Evolutionary conservation across 2,329 filamentous ascomycete genomes (phyloP).

Genomic region (Pezicula carpinea): DNA sequence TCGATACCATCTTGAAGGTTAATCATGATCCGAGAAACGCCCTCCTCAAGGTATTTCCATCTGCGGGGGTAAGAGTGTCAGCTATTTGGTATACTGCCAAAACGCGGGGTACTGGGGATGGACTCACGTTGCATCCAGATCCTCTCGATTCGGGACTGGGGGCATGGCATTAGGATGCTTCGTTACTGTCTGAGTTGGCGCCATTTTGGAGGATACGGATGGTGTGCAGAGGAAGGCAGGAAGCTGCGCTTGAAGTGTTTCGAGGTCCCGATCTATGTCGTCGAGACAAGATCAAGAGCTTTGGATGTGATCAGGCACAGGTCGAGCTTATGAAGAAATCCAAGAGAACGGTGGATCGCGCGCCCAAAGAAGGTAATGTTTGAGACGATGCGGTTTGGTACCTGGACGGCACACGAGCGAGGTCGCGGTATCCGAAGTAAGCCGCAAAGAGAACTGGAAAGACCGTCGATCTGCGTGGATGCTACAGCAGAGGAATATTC

Average conservation of each 20-base stretch:
- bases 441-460: background rate
- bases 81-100: background rate
- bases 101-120: background rate
- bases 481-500: background rate
- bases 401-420: constrained; percentile 1
- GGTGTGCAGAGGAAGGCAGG: background rate
- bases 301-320: background rate
- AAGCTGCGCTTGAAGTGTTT: background rate
- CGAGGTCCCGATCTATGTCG: background rate
- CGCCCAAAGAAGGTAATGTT: background rate
- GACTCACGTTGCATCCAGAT: constrained; percentile 58
- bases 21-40: constrained; percentile 90
- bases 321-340: background rate
- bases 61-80: constrained; percentile 40
- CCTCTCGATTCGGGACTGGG: constrained; percentile 56
- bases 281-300: background rate
- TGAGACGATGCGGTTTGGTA: background rate
- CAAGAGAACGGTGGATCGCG: background rate
- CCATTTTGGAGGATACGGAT: constrained; percentile 5
- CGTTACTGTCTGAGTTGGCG: constrained; percentile 5
- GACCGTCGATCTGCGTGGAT: too few species aligned
- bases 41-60: constrained; percentile 84
- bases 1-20: constrained; percentile 90
- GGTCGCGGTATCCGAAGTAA: background rate
- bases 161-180: constrained; percentile 38